Conservation (phyloP, 2,329 filamentous ascomycete species). For the Elsinoe necatrix region DNA sequence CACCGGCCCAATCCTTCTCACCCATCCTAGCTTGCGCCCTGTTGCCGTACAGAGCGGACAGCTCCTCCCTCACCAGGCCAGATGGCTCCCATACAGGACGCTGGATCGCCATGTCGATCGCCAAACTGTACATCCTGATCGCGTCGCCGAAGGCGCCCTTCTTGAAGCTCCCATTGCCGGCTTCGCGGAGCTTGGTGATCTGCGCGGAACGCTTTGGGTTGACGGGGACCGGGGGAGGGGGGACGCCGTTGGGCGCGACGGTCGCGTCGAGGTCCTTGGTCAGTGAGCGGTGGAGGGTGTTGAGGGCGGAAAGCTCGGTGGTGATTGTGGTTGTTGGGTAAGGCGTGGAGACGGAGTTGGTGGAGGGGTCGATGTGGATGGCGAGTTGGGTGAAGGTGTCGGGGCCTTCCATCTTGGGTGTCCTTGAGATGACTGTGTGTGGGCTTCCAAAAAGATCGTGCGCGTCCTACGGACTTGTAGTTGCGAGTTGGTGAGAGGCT, state of each 20-base stretch:
- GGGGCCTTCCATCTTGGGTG: conserved; percentile 22
- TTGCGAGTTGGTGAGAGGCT: too few species aligned
- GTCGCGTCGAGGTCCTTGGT: conserved; percentile 48
- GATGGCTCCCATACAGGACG: conserved; percentile 83
- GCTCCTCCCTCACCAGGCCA: conserved; percentile 75
- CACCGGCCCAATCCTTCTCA: conserved; percentile 73
- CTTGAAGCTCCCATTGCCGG: conserved; percentile 73
- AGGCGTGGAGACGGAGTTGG: conserved; percentile 59
- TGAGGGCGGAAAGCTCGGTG: conserved; percentile 58
- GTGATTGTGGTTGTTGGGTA: conserved; percentile 32
- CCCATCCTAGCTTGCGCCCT: conserved; percentile 86
- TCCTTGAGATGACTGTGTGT: too few species aligned
- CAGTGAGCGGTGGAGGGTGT: conserved; percentile 67
- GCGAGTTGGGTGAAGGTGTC: conserved; percentile 77
- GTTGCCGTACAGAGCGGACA: conserved; percentile 71
- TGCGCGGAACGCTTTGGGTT: conserved; percentile 86
- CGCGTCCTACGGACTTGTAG: too few species aligned
- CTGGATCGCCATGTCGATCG: conserved; percentile 76
- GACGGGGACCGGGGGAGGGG: conserved; percentile 79
- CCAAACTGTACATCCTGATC: conserved; percentile 72
- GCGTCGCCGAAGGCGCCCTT: conserved; percentile 69
- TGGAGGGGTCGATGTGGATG: conserved; percentile 69
- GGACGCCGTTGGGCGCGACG: conserved; percentile 54
- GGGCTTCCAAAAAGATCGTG: not conserved
- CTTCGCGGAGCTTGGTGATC: conserved; percentile 84